Evolutionary conservation across 192 early-diverging fungal species (phyloP).

Genomic region (Coemansia umbellata): DNA sequence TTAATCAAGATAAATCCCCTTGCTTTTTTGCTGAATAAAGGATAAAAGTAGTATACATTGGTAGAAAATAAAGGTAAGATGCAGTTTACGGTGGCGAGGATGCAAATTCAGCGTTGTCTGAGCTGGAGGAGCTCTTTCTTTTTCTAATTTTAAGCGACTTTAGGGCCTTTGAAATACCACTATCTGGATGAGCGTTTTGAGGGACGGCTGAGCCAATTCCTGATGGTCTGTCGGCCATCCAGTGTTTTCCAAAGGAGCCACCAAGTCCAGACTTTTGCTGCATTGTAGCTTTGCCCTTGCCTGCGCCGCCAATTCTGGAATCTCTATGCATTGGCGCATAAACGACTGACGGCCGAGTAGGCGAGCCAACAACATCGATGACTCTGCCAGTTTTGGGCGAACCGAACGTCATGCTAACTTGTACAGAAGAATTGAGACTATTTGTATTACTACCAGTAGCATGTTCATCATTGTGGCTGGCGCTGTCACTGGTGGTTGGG

Average conservation of each 20-base stretch:
- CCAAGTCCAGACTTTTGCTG: slow-evolving; percentile 23
- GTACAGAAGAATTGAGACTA: background rate
- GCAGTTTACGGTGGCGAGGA: no score
- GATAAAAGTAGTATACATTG: no score
- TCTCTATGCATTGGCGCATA: slow-evolving; percentile 18
- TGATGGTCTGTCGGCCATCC: slow-evolving; percentile 49
- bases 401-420: slow-evolving; percentile 16
- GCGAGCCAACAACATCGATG: slow-evolving; percentile 31
- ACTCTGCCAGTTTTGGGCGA: slow-evolving; percentile 16
- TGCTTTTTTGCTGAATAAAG: no score
- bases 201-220: slow-evolving; percentile 22
- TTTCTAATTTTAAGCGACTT: slow-evolving; percentile 16
- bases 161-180: slow-evolving; percentile 22
- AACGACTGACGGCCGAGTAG: slow-evolving; percentile 17
- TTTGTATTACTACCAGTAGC: background rate
- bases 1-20: no score
- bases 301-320: slow-evolving; percentile 22
- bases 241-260: slow-evolving; percentile 29
- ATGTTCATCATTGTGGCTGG: no score
- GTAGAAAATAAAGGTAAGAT: no score
- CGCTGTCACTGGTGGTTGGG: background rate
- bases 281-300: slow-evolving; percentile 19
- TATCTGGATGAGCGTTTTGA: slow-evolving; percentile 22
- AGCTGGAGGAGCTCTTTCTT: background rate
- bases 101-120: no score